Conservation (phyloP, 208 protist genomes). For the Trypanosoma avium region DNA sequence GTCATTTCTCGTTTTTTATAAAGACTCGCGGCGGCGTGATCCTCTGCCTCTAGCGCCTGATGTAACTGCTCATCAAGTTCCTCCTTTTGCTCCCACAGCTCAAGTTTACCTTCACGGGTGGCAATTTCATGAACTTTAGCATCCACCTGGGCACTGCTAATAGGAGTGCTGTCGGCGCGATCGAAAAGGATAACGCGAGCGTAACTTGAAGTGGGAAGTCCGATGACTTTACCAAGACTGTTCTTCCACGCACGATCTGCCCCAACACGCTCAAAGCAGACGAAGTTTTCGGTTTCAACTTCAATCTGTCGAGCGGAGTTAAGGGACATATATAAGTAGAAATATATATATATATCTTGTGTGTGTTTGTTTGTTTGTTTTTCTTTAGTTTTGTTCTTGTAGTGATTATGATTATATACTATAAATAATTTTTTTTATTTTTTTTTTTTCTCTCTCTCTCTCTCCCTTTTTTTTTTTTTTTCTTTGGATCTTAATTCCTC, state of each 20-base stretch:
- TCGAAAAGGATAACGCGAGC: constrained; percentile 66
- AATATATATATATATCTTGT: constrained; percentile 15
- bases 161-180: constrained; percentile 38
- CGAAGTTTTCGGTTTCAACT: constrained; percentile 50
- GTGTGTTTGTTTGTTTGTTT: background rate
- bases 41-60: constrained; percentile 42
- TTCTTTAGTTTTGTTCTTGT: background rate
- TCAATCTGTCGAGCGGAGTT: background rate
- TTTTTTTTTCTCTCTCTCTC: constrained; percentile 21
- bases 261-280: constrained; percentile 67
- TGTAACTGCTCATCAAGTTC: constrained; percentile 47
- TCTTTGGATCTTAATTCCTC: too few species aligned
- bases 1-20: constrained; percentile 55
- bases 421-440: constrained; percentile 21
- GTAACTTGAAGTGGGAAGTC: constrained; percentile 50
- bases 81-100: constrained; percentile 57
- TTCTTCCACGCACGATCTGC: constrained; percentile 54
- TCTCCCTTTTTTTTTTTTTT: too few species aligned
- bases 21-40: constrained; percentile 43
- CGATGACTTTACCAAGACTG: constrained; percentile 57
- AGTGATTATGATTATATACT: too few species aligned
- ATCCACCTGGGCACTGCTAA: constrained; percentile 36
- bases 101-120: constrained; percentile 31
- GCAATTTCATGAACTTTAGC: constrained; percentile 41
- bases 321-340: background rate